A percentile compares a stretch with the other conserved stretches of the same genome.
Evolutionary conservation across 129 eudicot species (phyloP).

Genomic region (Chrysanthemum seticuspe): DNA sequence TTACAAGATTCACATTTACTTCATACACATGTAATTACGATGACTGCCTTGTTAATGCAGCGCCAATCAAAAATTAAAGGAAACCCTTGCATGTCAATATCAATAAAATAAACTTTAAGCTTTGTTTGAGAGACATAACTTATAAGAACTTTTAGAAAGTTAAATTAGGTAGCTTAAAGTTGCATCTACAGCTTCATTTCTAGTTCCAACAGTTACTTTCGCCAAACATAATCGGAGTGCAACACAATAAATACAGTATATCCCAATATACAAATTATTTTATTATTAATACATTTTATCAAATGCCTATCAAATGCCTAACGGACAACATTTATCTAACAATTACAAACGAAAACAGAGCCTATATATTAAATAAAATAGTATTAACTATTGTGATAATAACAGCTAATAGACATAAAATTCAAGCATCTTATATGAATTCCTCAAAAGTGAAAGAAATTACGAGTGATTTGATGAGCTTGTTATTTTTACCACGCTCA

Average conservation of each 20-base stretch:
- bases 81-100: neutral
- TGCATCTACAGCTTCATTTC: too few relatives aligned
- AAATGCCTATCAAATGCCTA: constrained; percentile 42
- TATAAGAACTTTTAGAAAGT: too few relatives aligned
- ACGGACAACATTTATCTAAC: neutral
- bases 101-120: neutral
- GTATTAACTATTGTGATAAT: too few relatives aligned
- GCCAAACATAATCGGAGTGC: too few relatives aligned
- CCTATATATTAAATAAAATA: neutral
- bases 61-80: neutral
- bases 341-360: neutral
- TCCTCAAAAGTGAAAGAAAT: neutral
- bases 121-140: too few relatives aligned
- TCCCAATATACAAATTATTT: neutral
- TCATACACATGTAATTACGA: neutral
- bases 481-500: constrained; percentile 85
- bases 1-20: neutral
- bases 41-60: neutral
- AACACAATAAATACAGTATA: neutral
- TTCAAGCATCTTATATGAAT: too few relatives aligned
- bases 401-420: too few relatives aligned
- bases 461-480: constrained; percentile 82
- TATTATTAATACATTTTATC: constrained; percentile 26
- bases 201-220: too few relatives aligned
- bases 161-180: too few relatives aligned